Conservation (phyloP, 2,329 filamentous ascomycete genomes). For the Monascus ruber region DNA sequence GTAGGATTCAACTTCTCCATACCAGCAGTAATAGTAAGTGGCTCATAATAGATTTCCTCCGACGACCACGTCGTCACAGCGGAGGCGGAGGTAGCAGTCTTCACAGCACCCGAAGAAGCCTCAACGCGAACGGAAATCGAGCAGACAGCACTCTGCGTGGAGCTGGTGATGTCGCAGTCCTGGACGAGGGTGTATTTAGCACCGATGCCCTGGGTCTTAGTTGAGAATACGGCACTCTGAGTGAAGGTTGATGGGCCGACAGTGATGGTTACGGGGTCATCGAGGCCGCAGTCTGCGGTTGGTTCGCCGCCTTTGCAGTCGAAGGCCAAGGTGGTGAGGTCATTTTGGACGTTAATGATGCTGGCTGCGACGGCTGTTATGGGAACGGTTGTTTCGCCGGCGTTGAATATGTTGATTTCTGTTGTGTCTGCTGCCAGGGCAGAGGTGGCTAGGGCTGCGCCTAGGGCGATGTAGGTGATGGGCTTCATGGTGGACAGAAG, state of each 20-base stretch:
- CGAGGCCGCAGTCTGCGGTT: slow-evolving; percentile 2
- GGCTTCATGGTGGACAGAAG: too few species aligned
- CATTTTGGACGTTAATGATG: slow-evolving; percentile 7
- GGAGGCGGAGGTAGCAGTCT: slow-evolving; percentile 1
- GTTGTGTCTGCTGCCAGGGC: too few species aligned
- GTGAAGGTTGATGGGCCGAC: slow-evolving; percentile 11
- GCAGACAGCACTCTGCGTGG: slow-evolving; percentile 7
- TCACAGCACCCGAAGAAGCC: background rate
- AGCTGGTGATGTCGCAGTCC: slow-evolving; percentile 9
- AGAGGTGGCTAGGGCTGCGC: too few species aligned
- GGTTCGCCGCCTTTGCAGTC: slow-evolving; percentile 2
- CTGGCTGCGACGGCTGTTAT: slow-evolving; percentile 4
- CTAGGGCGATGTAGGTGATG: too few species aligned
- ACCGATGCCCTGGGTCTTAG: slow-evolving; percentile 1
- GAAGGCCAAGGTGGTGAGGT: slow-evolving; percentile 9
- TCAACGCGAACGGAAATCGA: slow-evolving; percentile 2
- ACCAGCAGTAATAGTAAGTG: slow-evolving; percentile 9
- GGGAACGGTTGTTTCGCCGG: background rate
- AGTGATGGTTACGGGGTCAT: slow-evolving; percentile 8
- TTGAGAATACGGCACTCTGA: slow-evolving; percentile 4
- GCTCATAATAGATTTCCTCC: slow-evolving; percentile 5
- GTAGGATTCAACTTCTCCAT: slow-evolving; percentile 4
- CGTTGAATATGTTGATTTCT: too few species aligned
- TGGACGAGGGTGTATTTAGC: slow-evolving; percentile 3
- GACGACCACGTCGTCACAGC: slow-evolving; percentile 1